Evolutionary conservation across 2,329 filamentous ascomycete species (phyloP).

Genomic region (Samsoniella hepiali): DNA sequence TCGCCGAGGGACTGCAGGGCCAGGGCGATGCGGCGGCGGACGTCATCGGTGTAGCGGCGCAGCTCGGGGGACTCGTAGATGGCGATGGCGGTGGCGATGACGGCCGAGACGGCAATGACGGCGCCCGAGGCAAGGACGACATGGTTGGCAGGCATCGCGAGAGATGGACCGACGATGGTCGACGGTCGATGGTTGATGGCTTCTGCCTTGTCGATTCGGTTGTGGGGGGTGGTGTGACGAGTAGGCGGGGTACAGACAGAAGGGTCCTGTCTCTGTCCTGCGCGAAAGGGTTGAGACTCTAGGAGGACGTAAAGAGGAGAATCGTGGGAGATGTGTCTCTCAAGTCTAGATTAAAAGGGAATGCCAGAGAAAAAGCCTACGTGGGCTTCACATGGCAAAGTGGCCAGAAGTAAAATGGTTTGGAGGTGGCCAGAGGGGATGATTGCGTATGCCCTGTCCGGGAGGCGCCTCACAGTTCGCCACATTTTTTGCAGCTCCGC

Average conservation of each 20-base stretch:
- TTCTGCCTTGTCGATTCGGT: neutral
- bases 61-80: constrained; percentile 64
- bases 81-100: constrained; percentile 55
- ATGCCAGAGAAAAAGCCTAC: neutral
- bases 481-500: neutral
- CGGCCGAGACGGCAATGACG: constrained; percentile 55
- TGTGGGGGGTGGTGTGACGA: constrained; percentile 3
- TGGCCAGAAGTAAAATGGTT: neutral
- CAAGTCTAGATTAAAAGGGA: neutral
- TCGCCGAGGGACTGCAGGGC: constrained; percentile 59
- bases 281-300: neutral
- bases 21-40: constrained; percentile 59
- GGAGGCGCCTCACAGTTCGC: constrained; percentile 9
- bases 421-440: constrained; percentile 1
- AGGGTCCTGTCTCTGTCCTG: neutral
- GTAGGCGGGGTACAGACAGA: neutral
- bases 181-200: neutral
- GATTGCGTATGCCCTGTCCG: constrained; percentile 20
- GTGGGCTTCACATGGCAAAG: constrained; percentile 13
- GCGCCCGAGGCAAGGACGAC: constrained; percentile 53
- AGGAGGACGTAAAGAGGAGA: neutral
- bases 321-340: neutral
- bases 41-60: constrained; percentile 57
- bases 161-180: neutral
- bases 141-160: constrained; percentile 55